These are phyloP conservation scores for Haematococcus lacustris DNA, from an alignment of 139 green algal species.

Conservation along the genomic window DNA sequence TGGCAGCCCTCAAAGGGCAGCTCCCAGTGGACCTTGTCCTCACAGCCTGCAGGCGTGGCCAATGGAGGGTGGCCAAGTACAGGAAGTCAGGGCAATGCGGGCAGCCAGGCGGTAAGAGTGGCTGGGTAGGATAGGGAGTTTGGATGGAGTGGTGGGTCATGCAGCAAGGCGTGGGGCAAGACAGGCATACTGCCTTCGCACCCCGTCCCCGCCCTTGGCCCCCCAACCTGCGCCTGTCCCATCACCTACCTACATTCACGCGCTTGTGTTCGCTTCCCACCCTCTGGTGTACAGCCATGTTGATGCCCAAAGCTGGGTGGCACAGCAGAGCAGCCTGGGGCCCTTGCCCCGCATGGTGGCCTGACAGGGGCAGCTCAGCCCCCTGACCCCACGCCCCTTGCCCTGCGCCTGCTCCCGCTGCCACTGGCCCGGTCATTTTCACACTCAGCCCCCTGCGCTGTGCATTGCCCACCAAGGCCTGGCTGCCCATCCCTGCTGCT, in stretches of 20 bases:
- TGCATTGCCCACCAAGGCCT: background rate
- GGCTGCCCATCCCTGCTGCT: too few species aligned
- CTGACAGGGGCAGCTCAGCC: background rate
- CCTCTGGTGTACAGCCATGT: constrained; percentile 10
- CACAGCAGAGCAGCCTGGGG: background rate
- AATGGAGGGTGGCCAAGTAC: too few species aligned
- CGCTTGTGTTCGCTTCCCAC: constrained; percentile 33
- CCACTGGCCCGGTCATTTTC: background rate
- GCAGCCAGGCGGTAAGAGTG: too few species aligned
- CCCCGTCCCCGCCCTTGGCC: background rate
- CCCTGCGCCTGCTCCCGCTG: background rate
- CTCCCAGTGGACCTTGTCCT: constrained; percentile 39
- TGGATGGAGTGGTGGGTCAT: too few species aligned
- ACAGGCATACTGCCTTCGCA: background rate
- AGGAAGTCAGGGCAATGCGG: too few species aligned
- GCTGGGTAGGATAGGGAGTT: too few species aligned
- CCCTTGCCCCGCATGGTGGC: background rate
- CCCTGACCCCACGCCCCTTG: background rate
- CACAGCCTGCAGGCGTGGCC: constrained; percentile 11
- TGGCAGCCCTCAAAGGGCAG: constrained; percentile 12
- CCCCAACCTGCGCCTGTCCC: background rate
- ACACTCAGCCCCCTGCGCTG: background rate
- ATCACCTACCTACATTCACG: constrained; percentile 9
- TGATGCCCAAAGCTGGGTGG: background rate
- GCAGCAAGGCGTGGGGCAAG: background rate